Percentiles rank a stretch among this genome's conserved stretches.
Conservation (phyloP, 2,329 filamentous ascomycete species). For the Shiraia sp. region DNA sequence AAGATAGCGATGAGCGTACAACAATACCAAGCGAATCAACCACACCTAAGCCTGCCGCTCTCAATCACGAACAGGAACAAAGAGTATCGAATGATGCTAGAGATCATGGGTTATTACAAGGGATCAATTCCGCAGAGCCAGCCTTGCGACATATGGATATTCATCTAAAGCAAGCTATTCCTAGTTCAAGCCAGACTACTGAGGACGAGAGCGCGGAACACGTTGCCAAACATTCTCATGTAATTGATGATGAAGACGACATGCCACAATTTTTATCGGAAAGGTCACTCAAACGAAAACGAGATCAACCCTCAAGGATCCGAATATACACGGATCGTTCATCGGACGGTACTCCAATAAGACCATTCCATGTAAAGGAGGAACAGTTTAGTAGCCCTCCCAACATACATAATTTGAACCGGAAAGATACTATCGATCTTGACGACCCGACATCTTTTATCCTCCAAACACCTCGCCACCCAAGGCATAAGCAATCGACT, state of each 20-base stretch:
- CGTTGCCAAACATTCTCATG: constrained; percentile 4
- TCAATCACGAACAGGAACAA: background rate
- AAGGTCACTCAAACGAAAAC: constrained; percentile 50
- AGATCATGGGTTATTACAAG: background rate
- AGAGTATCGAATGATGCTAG: background rate
- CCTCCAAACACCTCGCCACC: constrained; percentile 36
- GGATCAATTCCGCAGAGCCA: background rate
- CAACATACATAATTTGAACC: constrained; percentile 20
- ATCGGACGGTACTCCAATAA: constrained; percentile 35
- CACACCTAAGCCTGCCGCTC: constrained; percentile 9
- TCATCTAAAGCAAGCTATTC: constrained; percentile 10
- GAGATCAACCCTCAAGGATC: constrained; percentile 20
- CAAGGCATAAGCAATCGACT: constrained; percentile 7
- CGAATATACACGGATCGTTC: constrained; percentile 23
- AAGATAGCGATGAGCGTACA: background rate
- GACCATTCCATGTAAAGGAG: constrained; percentile 45
- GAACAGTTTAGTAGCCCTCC: constrained; percentile 44
- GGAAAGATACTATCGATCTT: constrained; percentile 51
- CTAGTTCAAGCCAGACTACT: constrained; percentile 51
- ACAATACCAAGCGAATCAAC: constrained; percentile 2
- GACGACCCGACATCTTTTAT: constrained; percentile 41
- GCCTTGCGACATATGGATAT: background rate
- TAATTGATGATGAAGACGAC: constrained; percentile 40
- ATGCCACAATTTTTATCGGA: constrained; percentile 48
- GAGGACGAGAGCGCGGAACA: constrained; percentile 38